Evolutionary conservation across 176 grass and related monocot species (phyloP).

Genomic region (Sorghum bicolor): DNA sequence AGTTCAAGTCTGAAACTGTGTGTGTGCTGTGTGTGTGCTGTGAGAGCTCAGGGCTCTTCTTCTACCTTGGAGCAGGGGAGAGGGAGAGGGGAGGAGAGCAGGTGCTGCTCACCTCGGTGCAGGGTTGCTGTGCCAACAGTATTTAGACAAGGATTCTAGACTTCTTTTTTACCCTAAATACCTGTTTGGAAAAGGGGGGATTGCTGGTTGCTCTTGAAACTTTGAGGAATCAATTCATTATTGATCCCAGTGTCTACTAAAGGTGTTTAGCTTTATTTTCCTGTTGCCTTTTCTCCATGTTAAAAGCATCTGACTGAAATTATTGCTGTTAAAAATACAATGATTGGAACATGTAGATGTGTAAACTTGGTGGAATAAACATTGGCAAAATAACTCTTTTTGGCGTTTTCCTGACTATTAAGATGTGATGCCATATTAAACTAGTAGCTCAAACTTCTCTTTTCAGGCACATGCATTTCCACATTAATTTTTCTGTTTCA

Average conservation of each 20-base stretch:
- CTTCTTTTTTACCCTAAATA: neutral
- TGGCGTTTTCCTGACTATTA: neutral
- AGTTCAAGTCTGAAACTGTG: too few relatives aligned
- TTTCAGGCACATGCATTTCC: slow-evolving; percentile 7
- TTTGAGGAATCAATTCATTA: neutral
- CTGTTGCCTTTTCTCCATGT: neutral
- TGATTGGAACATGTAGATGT: neutral
- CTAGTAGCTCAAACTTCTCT: slow-evolving; percentile 1
- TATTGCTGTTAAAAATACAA: too few relatives aligned
- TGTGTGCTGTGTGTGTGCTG: too few relatives aligned
- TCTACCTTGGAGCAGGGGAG: too few relatives aligned
- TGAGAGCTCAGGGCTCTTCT: too few relatives aligned
- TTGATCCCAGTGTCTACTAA: neutral
- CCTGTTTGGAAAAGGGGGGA: neutral
- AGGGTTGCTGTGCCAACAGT: too few relatives aligned
- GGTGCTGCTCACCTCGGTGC: too few relatives aligned
- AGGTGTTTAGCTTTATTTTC: neutral
- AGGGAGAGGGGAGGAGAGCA: too few relatives aligned
- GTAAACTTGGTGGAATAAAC: neutral
- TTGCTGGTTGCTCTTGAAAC: neutral
- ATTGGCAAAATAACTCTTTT: neutral
- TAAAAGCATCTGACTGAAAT: neutral
- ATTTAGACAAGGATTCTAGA: neutral
- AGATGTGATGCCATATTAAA: neutral
- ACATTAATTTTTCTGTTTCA: slow-evolving; percentile 24